phyloP scores from a whole-genome alignment of 2,329 filamentous ascomycete species.

The Tympanopsis confertula region DNA sequence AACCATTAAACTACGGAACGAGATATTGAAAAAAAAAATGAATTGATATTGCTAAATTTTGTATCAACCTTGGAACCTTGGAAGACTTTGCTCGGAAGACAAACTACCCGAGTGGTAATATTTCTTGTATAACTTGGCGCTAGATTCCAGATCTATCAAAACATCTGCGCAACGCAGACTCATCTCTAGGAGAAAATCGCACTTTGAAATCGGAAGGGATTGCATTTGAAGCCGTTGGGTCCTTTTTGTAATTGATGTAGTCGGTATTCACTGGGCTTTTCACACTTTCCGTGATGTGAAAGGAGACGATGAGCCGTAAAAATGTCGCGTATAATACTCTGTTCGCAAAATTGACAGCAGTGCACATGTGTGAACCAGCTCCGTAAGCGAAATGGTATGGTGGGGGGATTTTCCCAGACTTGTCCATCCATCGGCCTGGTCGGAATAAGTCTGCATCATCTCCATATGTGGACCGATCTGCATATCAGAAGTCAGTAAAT shows the following conservation, averaged over 20 bases:
- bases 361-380: conserved; percentile 9
- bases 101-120: no score
- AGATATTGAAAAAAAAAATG: no score
- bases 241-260: conserved; percentile 9
- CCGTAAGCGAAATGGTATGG: conserved; percentile 10
- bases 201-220: conserved; percentile 6
- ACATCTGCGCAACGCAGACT: no score
- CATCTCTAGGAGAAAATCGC: conserved; percentile 3
- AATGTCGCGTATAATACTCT: conserved; percentile 10
- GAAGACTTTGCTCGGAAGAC: no score
- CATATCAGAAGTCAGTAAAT: no score
- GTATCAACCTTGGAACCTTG: no score
- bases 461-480: no score
- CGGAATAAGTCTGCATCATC: conserved; percentile 3
- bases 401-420: conserved; percentile 5
- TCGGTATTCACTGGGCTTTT: conserved; percentile 5
- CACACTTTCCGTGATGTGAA: conserved; percentile 6
- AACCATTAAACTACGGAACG: no score
- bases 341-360: conserved; percentile 10
- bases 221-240: conserved; percentile 7
- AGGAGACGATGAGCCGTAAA: conserved; percentile 8
- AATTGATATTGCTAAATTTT: no score
- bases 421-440: conserved; percentile 4
- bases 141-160: no score
- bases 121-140: no score